phyloP scores from a whole-genome alignment of 441 rosid genomes.

The Pelargonium citronellum region DNA sequence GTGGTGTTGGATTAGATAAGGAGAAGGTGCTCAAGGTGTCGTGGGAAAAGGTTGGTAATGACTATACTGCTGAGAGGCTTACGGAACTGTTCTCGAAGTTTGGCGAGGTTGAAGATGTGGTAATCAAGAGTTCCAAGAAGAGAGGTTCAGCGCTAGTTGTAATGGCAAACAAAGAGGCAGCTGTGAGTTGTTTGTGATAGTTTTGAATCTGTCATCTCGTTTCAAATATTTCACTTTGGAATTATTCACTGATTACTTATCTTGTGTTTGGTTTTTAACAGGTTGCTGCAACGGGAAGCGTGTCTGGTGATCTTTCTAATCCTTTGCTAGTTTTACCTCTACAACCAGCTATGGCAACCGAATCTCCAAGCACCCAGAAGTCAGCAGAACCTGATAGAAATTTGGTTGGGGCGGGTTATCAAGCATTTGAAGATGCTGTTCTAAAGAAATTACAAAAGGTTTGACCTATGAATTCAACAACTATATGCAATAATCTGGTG shows the following conservation, averaged over 20 bases:
- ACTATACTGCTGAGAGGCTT: slow-evolving; percentile 51
- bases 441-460: slow-evolving; percentile 58
- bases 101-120: slow-evolving; percentile 79
- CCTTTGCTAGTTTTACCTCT: slow-evolving; percentile 74
- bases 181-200: slow-evolving; percentile 38
- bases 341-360: slow-evolving; percentile 36
- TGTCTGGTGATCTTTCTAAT: slow-evolving; percentile 52
- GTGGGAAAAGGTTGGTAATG: slow-evolving; percentile 68
- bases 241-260: background rate
- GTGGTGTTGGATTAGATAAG: slow-evolving; percentile 42
- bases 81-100: slow-evolving; percentile 58
- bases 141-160: slow-evolving; percentile 71
- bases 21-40: slow-evolving; percentile 69
- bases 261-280: slow-evolving; percentile 22
- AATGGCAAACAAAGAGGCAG: slow-evolving; percentile 69
- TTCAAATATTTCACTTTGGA: background rate
- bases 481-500: background rate
- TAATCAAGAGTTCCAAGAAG: slow-evolving; percentile 60
- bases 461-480: slow-evolving; percentile 4
- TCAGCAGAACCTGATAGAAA: slow-evolving; percentile 42
- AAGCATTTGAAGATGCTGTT: slow-evolving; percentile 59
- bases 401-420: slow-evolving; percentile 63
- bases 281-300: slow-evolving; percentile 56
- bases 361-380: slow-evolving; percentile 30
- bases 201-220: background rate